Evolutionary conservation across 768 basidiomycete genomes (phyloP), one percentile per base, ranked within the genome.

Genomic region (Daedaleopsis sinensis): DNA sequence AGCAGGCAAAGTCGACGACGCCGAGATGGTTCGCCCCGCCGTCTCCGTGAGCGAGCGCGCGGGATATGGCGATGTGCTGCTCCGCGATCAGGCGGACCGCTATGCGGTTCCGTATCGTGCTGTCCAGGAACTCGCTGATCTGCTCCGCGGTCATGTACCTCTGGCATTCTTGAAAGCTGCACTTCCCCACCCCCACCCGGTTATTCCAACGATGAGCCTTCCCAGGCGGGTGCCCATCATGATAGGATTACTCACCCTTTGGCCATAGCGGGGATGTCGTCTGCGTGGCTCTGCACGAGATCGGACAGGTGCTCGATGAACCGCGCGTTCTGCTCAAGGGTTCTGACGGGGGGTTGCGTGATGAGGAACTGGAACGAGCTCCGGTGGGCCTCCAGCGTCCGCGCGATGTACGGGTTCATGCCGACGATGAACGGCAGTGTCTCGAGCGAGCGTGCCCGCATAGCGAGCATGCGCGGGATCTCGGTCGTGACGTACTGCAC

Each of bases 221-320:
- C 24, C 27, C 53, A n/a, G 57, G 63, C 44, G 11, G 5, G 52
- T 18, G 1, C 5, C 23, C 12, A 52, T 18, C 0, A 7, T 13
- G 5, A 23, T 13, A 27, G n/a, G 47, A 32, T n/a, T 15, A 71
- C 64, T 52, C 64, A 88, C 92, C 94, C 94, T 76, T 93, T 94
- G 3, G 94, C 93, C 84, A 96, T 84, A 15, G 89, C 90, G 1
- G 93, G 93, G 52, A 96, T 92, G 71, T 96, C 94, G 73, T 95
- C 89, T 1, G 89, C 82, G 70, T 96, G 94, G 55, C 82, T 80
- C 61, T 84, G 83, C 4, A 96, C 93, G 19, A 96, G 75, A 38
- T 80, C 78, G 46, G 85, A 83, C n/a, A 96, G 78, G 62, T 85
- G 80, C 52, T 83, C 79, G 0, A 88, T 83, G 66, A 95, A 94